Conservation (phyloP, 2,329 filamentous ascomycete species). For the Grosmannia clavigera region DNA sequence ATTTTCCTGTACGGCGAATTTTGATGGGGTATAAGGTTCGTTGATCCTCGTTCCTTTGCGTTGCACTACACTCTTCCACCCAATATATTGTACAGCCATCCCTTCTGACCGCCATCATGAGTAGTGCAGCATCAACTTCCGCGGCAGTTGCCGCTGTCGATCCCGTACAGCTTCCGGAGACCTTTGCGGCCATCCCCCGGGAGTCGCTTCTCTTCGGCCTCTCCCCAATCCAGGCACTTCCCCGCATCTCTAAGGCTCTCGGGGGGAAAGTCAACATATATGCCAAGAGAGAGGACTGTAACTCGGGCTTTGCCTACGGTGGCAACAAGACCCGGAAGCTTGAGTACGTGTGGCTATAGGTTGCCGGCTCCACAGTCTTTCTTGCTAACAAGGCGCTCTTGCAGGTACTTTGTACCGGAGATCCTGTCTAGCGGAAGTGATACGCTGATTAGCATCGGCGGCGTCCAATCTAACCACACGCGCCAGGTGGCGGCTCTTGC, state of each 20-base stretch:
- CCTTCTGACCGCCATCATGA: background rate
- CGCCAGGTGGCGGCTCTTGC: conserved; percentile 53
- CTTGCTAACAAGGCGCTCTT: background rate
- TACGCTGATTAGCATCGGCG: conserved; percentile 54
- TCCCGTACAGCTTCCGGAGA: conserved; percentile 34
- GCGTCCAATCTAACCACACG: conserved; percentile 59
- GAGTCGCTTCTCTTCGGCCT: conserved; percentile 51
- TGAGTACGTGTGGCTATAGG: conserved; percentile 29
- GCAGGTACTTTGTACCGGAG: conserved; percentile 51
- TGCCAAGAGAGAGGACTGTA: conserved; percentile 62
- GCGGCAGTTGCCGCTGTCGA: background rate
- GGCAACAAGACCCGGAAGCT: conserved; percentile 61
- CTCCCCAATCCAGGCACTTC: conserved; percentile 55
- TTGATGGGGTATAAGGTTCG: background rate
- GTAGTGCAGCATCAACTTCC: background rate
- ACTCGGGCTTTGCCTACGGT: conserved; percentile 53
- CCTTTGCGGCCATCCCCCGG: conserved; percentile 51
- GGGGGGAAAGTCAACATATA: conserved; percentile 49
- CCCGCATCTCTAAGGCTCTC: conserved; percentile 49
- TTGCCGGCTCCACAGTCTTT: background rate
- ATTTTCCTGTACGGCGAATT: background rate
- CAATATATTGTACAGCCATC: background rate
- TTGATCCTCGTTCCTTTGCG: background rate
- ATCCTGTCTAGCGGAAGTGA: conserved; percentile 43
- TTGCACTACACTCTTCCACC: background rate